Evolutionary conservation across 1,284 basidiomycete genomes (phyloP).

Genomic region (Melampsora americana): DNA sequence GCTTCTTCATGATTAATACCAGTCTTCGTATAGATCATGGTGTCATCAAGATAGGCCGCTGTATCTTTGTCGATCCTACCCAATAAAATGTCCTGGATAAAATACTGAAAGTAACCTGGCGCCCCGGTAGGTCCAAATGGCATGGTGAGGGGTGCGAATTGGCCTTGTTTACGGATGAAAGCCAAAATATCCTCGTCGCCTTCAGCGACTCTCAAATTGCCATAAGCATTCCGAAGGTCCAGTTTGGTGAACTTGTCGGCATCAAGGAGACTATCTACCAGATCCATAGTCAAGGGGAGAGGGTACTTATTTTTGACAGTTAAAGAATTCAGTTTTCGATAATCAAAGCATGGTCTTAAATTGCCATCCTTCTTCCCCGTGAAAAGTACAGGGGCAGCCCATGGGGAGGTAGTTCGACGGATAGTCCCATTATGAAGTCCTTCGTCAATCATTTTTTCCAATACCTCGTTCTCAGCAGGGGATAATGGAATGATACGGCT

Average conservation of each 20-base stretch:
- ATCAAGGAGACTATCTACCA: conserved; percentile 52
- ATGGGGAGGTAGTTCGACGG: conserved; percentile 54
- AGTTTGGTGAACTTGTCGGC: conserved; percentile 55
- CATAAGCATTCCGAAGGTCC: conserved; percentile 54
- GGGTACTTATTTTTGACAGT: conserved; percentile 56
- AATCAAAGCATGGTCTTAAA: conserved; percentile 55
- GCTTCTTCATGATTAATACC: not conserved
- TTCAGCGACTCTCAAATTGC: conserved; percentile 54
- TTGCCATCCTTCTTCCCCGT: conserved; percentile 58
- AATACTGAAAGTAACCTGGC: conserved; percentile 3
- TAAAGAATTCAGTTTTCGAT: conserved; percentile 56
- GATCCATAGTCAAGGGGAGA: conserved; percentile 55
- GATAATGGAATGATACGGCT: conserved; percentile 6
- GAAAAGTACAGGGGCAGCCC: conserved; percentile 58
- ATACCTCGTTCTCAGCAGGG: not conserved
- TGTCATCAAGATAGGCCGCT: not conserved
- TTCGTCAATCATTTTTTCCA: not conserved
- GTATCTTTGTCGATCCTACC: conserved; percentile 1
- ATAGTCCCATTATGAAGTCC: conserved; percentile 7
- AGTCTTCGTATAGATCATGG: not conserved
- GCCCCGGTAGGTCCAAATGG: conserved; percentile 15
- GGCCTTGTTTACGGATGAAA: not conserved
- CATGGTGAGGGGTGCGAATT: conserved; percentile 16
- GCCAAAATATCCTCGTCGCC: conserved; percentile 50
- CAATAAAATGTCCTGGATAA: conserved; percentile 2